A percentile compares a stretch with the other conserved stretches of the same genome.
These are phyloP conservation scores for Neolentinus lepideus DNA, from an alignment of 1,284 basidiomycete genomes.

Conservation along the genomic window DNA sequence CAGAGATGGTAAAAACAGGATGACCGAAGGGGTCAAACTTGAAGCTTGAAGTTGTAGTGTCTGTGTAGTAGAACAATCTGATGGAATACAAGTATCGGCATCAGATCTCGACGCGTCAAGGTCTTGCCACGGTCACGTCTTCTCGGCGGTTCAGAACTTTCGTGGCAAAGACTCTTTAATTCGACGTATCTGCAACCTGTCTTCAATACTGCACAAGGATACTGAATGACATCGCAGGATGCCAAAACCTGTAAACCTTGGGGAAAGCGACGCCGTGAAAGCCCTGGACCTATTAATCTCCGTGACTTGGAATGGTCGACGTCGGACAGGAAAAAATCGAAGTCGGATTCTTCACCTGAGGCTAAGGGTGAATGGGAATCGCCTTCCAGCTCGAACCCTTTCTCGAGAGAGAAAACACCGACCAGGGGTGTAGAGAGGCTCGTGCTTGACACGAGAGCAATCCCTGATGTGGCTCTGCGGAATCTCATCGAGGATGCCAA, in stretches of 20 bases:
- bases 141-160: not conserved
- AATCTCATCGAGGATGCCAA: not conserved
- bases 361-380: not conserved
- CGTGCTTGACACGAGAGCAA: not conserved
- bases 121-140: not conserved
- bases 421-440: constrained; percentile 3
- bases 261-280: too few relatives aligned
- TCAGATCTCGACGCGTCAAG: not conserved
- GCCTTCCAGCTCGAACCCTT: not conserved
- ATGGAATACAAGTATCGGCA: not conserved
- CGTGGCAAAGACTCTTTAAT: too few relatives aligned
- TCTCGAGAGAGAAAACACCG: not conserved
- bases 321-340: too few relatives aligned
- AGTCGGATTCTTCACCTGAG: not conserved
- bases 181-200: too few relatives aligned
- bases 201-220: too few relatives aligned
- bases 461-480: not conserved
- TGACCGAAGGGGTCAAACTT: not conserved
- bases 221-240: too few relatives aligned
- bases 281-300: too few relatives aligned
- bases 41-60: not conserved
- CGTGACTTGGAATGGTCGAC: too few relatives aligned
- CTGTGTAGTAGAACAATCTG: too few relatives aligned
- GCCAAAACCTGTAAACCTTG: too few relatives aligned
- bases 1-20: not conserved